Evolutionary conservation across 495 filamentous ascomycete genomes (phyloP), one percentile per base, ranked within the genome.

Genomic region (Lasiosphaeriaceae sp.): DNA sequence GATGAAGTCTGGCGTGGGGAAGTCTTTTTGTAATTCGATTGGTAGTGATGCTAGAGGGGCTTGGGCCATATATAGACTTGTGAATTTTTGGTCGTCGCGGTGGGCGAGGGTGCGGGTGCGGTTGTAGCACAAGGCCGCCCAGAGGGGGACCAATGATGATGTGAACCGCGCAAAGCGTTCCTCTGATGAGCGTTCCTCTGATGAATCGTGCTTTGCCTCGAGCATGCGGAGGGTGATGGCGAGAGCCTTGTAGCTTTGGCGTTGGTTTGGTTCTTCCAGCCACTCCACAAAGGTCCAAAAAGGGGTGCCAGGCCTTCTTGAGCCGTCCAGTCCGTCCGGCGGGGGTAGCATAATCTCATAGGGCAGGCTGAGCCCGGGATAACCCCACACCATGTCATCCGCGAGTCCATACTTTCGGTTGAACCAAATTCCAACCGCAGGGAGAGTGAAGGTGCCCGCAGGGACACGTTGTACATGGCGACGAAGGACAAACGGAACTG

Each of bases 21-120:
- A 69, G 61, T 94, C 90, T 2, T 73, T 70, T 45, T 73, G 79
- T 5, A 96, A 66, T 1, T 65, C 48, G 1, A 65, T 50, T 1
- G 94, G 90, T 1, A 96, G 66, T 46, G 83, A 76, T 8, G 76
- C 61, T 11, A 97, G 75, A 11, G 87, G 74, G 12, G 84, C 85
- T 75, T 98, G 94, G 0, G 94, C 92, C 21, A 98, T 84, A 67
- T 97, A 97, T 6, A 96, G 63, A 31, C 22, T 69, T 58, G 12
- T 53, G 63, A 2, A 76, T n/a, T n/a, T n/a, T n/a, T n/a, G n/a
- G n/a, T n/a, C n/a, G n/a, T n/a, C n/a, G n/a, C n/a, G n/a, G n/a
- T n/a, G n/a, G n/a, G n/a, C n/a, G n/a, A n/a, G n/a, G n/a, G n/a
- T n/a, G n/a, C n/a, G n/a, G n/a, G n/a, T n/a, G n/a, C n/a, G 26